phyloP scores from a whole-genome alignment of 176 grass and related monocot species.

The Raddia guianensis region DNA sequence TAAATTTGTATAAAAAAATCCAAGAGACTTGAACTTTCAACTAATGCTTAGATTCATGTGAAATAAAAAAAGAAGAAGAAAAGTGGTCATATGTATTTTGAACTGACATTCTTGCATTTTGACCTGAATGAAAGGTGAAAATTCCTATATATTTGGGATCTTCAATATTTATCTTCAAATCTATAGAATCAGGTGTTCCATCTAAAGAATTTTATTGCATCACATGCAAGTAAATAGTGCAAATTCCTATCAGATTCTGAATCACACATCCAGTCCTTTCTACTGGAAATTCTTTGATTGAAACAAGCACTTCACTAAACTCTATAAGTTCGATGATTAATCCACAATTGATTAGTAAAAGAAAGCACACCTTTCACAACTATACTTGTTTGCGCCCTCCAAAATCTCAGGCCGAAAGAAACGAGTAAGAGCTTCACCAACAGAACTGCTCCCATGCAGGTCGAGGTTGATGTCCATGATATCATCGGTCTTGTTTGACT shows the following conservation, averaged over 20 bases:
- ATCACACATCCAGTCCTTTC: not conserved
- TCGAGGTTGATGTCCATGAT: constrained; percentile 99
- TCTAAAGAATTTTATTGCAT: constrained; percentile 2
- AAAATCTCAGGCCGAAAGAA: constrained; percentile 91
- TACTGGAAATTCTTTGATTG: not conserved
- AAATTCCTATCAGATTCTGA: not conserved
- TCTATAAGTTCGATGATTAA: not conserved
- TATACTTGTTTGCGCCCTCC: constrained; percentile 95
- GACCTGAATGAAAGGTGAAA: not conserved
- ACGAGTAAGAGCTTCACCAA: constrained; percentile 74
- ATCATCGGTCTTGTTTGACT: constrained; percentile 93
- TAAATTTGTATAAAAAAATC: too few species aligned
- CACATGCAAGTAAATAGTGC: not conserved
- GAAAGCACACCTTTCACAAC: constrained; percentile 69
- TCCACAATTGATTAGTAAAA: not conserved
- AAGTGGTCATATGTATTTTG: not conserved
- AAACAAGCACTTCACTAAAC: constrained; percentile 1
- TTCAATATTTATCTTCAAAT: constrained; percentile 12
- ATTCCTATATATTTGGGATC: constrained; percentile 12
- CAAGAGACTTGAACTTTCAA: too few species aligned
- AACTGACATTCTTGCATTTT: not conserved
- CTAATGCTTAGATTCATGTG: not conserved
- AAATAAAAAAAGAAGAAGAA: constrained; percentile 12
- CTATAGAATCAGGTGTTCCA: not conserved
- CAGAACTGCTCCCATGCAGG: constrained; percentile 67